Evolutionary conservation across 2,329 filamentous ascomycete species (phyloP).

Genomic region (Pseudocercospora cruenta): DNA sequence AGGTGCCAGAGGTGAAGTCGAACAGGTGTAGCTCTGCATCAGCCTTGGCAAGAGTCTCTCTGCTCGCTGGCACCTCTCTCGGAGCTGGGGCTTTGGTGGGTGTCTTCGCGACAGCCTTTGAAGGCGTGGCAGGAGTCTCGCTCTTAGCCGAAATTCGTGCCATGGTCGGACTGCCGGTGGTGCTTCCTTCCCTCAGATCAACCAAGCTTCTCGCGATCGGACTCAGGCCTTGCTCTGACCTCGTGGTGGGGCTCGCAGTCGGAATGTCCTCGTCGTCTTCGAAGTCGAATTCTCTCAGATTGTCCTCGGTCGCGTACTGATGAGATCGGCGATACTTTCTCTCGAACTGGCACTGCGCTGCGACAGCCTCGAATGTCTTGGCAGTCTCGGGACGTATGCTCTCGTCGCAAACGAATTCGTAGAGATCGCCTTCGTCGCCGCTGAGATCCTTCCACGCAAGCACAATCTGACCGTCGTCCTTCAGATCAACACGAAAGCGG

Average conservation of each 20-base stretch:
- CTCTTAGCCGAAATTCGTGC: constrained; percentile 36
- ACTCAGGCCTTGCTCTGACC: constrained; percentile 39
- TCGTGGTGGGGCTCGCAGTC: constrained; percentile 56
- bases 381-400: constrained; percentile 72
- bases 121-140: constrained; percentile 29
- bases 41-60: constrained; percentile 75
- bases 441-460: constrained; percentile 95
- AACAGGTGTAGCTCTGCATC: constrained; percentile 88
- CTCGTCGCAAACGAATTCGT: constrained; percentile 92
- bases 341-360: constrained; percentile 96
- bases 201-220: constrained; percentile 34
- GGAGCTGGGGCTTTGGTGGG: constrained; percentile 65
- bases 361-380: constrained; percentile 77
- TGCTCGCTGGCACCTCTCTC: constrained; percentile 65
- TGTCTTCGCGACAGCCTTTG: constrained; percentile 43
- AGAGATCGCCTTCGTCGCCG: constrained; percentile 92
- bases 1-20: constrained; percentile 84
- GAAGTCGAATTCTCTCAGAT: constrained; percentile 84
- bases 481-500: constrained; percentile 81
- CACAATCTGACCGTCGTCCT: constrained; percentile 79
- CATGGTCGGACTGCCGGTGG: constrained; percentile 31
- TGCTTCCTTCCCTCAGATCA: constrained; percentile 32
- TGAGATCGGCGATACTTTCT: constrained; percentile 84
- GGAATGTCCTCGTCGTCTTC: constrained; percentile 63
- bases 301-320: constrained; percentile 77